Percentiles rank a stretch among this genome's conserved stretches.
phyloP scores from a whole-genome alignment of 208 protist genomes.

The Tetramitus jugosus region DNA sequence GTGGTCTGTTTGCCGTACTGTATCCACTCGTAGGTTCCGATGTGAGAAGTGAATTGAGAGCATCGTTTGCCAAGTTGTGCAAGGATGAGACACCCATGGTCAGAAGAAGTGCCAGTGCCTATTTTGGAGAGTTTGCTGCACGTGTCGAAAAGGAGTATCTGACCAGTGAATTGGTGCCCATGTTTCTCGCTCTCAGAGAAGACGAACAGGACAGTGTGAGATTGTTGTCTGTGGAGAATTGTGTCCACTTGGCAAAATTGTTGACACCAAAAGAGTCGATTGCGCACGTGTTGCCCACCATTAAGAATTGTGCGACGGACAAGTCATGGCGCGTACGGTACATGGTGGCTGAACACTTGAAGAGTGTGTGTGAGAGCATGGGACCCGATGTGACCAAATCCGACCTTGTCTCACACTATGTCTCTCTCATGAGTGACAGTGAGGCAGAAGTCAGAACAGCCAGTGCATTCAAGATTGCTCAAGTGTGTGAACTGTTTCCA shows the following conservation, averaged over 20 bases:
- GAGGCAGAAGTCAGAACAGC: slow-evolving; percentile 77
- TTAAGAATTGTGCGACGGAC: slow-evolving; percentile 67
- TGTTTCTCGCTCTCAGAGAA: slow-evolving; percentile 69
- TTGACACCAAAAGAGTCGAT: slow-evolving; percentile 64
- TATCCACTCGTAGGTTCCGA: slow-evolving; percentile 58
- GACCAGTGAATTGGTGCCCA: slow-evolving; percentile 66
- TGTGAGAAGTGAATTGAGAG: slow-evolving; percentile 49
- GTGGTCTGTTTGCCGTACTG: slow-evolving; percentile 73
- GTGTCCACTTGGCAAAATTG: slow-evolving; percentile 66
- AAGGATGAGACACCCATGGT: slow-evolving; percentile 95
- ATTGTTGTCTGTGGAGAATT: slow-evolving; percentile 81
- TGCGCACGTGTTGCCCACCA: slow-evolving; percentile 57
- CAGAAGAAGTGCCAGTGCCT: slow-evolving; percentile 76
- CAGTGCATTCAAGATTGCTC: slow-evolving; percentile 56
- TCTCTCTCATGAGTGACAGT: slow-evolving; percentile 60
- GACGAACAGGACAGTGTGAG: slow-evolving; percentile 93
- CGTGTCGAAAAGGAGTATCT: slow-evolving; percentile 51
- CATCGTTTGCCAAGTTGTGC: slow-evolving; percentile 77
- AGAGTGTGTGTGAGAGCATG: slow-evolving; percentile 36
- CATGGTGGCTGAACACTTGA: slow-evolving; percentile 90
- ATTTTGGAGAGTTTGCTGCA: slow-evolving; percentile 69
- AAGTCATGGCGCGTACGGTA: slow-evolving; percentile 95
- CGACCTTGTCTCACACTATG: slow-evolving; percentile 54
- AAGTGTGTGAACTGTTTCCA: slow-evolving; percentile 38
- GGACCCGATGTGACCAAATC: slow-evolving; percentile 6